Conservation (phyloP, 495 filamentous ascomycete species). For the Penicillium parvum region DNA sequence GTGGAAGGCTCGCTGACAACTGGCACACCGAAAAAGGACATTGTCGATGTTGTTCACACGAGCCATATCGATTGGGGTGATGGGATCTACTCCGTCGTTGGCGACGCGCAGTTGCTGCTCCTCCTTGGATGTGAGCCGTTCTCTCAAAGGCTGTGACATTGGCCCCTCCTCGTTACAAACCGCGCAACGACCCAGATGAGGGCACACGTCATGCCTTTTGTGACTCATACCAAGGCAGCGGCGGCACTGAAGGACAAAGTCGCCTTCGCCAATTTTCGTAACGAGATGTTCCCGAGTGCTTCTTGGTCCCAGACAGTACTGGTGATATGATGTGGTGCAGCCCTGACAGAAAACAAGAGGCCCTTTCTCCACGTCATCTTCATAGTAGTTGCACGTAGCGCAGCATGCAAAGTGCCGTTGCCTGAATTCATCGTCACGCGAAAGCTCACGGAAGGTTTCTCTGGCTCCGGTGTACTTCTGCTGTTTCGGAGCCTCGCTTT, state of each 20-base stretch:
- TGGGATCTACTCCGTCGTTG: constrained; percentile 73
- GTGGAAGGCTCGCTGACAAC: constrained; percentile 78
- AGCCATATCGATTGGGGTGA: constrained; percentile 54
- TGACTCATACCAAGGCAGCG: constrained; percentile 67
- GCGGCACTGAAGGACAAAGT: constrained; percentile 87
- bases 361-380: constrained; percentile 51
- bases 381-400: constrained; percentile 60
- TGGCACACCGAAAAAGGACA: constrained; percentile 75
- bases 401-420: constrained; percentile 64
- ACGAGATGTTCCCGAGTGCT: constrained; percentile 77
- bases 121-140: constrained; percentile 65
- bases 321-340: constrained; percentile 79
- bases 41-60: constrained; percentile 71
- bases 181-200: constrained; percentile 66
- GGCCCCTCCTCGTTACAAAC: constrained; percentile 56
- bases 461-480: constrained; percentile 52
- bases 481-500: constrained; percentile 43
- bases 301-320: constrained; percentile 72
- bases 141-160: constrained; percentile 65
- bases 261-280: constrained; percentile 73
- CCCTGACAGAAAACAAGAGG: constrained; percentile 83
- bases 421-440: constrained; percentile 57
- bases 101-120: constrained; percentile 76
- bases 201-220: constrained; percentile 63
- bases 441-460: constrained; percentile 60